These are phyloP conservation scores for Papiliotrema fonsecae DNA, from an alignment of 1,284 basidiomycete species.

Conservation along the genomic window DNA sequence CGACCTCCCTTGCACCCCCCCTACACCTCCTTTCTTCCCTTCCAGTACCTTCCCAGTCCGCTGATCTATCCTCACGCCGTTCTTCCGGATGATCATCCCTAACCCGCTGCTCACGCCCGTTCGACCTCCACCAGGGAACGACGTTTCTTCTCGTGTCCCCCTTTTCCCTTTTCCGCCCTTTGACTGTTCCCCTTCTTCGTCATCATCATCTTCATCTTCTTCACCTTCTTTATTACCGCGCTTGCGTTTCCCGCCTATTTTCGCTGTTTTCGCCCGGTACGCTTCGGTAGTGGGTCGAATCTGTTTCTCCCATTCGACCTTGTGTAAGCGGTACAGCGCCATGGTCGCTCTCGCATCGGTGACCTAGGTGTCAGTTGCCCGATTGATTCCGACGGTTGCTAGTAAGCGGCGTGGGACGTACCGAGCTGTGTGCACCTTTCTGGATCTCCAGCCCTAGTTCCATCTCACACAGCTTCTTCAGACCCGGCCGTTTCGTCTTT, in stretches of 20 bases:
- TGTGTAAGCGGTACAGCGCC: conserved; percentile 86
- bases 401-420: conserved; percentile 44
- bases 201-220: conserved; percentile 8
- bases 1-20: too few relatives aligned
- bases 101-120: conserved; percentile 38
- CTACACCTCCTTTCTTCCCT: conserved; percentile 5
- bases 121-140: conserved; percentile 58
- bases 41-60: conserved; percentile 45
- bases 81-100: conserved; percentile 1
- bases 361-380: conserved; percentile 54
- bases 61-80: conserved; percentile 4
- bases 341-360: conserved; percentile 93
- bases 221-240: conserved; percentile 20
- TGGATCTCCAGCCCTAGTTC: conserved; percentile 84
- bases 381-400: background rate
- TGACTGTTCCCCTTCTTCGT: conserved; percentile 36
- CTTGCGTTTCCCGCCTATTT: conserved; percentile 7
- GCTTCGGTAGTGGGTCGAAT: conserved; percentile 40
- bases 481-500: conserved; percentile 61
- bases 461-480: conserved; percentile 75
- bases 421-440: conserved; percentile 78
- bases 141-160: background rate
- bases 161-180: conserved; percentile 9
- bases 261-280: conserved; percentile 32
- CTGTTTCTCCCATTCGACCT: conserved; percentile 72